phyloP scores from a whole-genome alignment of 305 asterid genomes.

The Solanum aculeatissimum region DNA sequence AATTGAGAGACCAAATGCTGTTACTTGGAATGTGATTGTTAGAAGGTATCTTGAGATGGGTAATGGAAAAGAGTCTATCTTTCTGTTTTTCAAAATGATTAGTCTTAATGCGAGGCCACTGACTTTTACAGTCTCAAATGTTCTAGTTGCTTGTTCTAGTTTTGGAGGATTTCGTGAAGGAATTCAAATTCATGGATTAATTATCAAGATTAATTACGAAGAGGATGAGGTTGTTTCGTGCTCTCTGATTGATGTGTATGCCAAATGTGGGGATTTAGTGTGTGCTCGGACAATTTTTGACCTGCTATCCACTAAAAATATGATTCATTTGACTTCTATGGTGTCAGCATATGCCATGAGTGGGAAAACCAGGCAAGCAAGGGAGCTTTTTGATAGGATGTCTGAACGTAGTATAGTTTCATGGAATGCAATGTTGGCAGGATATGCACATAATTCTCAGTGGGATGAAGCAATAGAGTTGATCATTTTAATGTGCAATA shows the following conservation, averaged over 20 bases:
- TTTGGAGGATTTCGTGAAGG: slow-evolving; percentile 41
- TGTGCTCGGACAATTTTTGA: slow-evolving; percentile 45
- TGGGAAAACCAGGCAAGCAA: slow-evolving; percentile 40
- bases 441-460: slow-evolving; percentile 28
- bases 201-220: slow-evolving; percentile 39
- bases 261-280: slow-evolving; percentile 48
- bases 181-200: slow-evolving; percentile 53
- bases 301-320: slow-evolving; percentile 29
- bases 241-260: slow-evolving; percentile 52
- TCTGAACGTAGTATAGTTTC: slow-evolving; percentile 43
- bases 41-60: slow-evolving; percentile 66
- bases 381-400: slow-evolving; percentile 53
- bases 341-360: slow-evolving; percentile 44
- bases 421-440: slow-evolving; percentile 72
- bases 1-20: slow-evolving; percentile 42
- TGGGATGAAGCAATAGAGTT: slow-evolving; percentile 73
- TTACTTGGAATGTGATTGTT: slow-evolving; percentile 74
- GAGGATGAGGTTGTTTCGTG: slow-evolving; percentile 48
- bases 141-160: slow-evolving; percentile 58
- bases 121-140: slow-evolving; percentile 56
- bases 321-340: slow-evolving; percentile 48
- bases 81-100: slow-evolving; percentile 48
- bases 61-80: slow-evolving; percentile 34
- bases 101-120: slow-evolving; percentile 35
- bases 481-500: slow-evolving; percentile 33